Evolutionary conservation across 352 stramenopile species (phyloP), one percentile per base, ranked within the genome.

Genomic region (Pythium brassicae): DNA sequence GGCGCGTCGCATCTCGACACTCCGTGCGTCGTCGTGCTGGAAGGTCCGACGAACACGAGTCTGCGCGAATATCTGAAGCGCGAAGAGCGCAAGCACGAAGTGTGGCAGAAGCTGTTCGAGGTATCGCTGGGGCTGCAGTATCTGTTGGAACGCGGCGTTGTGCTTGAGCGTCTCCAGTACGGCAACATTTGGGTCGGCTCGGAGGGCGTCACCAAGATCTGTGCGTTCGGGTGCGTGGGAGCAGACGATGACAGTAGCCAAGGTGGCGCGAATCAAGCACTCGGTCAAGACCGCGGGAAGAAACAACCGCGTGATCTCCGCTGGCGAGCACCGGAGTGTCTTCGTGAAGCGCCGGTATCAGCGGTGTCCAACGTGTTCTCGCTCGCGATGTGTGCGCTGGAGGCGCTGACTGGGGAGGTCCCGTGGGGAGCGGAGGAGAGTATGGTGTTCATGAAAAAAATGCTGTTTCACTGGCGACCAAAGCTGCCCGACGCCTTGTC

Each of bases 91-190:
- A 29, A 61, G 25, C 23, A 23, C 5, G 8, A 45, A 27, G 14
- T 61, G 3, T 51, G 34, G 39, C n/a, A 55, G 14, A 53, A 47
- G 39, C 9, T 67, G 20, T 42, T 47, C 15, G 61, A 62, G 25
- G 51, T 50, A 0, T 47, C 34, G 17, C 44, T 54, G 20, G 81
- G 74, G 3, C 57, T 91, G 11, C 25, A 51, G 34, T 87, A 78
- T 56, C 12, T 62, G 10, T 6, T 50, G 22, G 39, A 57, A 10
- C 48, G 48, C 29, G 48, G 42, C 0, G 12, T 62, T 8, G 10
- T 52, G 12, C 19, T 46, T 4, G 19, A 23, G 2, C 1, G 4
- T 4, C 49, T 57, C 39, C 53, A 20, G 10, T 59, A 27, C 22
- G 34, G 39, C 9, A 17, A 37, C 34, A 37, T 53, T 19, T 59